A percentile compares a stretch with the other conserved stretches of the same genome.
phyloP scores from a whole-genome alignment of 2,329 filamentous ascomycete species.

The Penicillium hordei region DNA sequence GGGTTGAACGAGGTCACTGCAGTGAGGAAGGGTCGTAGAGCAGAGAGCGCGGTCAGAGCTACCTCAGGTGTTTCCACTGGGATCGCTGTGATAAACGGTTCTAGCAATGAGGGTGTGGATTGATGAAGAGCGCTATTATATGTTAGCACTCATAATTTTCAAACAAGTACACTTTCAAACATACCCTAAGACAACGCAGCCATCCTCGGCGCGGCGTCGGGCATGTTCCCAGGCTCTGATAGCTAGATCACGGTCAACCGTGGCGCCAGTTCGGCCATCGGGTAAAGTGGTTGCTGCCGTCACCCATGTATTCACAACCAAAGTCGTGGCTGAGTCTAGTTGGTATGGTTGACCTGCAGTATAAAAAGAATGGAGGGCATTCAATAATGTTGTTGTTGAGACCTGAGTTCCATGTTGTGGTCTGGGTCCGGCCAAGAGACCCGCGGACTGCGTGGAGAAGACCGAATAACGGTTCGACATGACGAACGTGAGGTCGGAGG shows the following conservation, averaged over 20 bases:
- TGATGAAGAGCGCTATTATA: conserved; percentile 74
- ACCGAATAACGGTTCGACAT: conserved; percentile 64
- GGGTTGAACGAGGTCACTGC: conserved; percentile 88
- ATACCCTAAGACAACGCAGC: conserved; percentile 85
- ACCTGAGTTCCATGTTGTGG: conserved; percentile 72
- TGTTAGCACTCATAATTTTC: conserved; percentile 17
- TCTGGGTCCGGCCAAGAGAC: conserved; percentile 52
- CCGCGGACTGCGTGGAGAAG: conserved; percentile 62
- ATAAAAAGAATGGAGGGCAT: conserved; percentile 87
- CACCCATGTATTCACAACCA: conserved; percentile 95
- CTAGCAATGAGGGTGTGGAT: conserved; percentile 79
- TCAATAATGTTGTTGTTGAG: conserved; percentile 89
- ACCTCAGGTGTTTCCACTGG: conserved; percentile 75
- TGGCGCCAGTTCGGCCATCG: conserved; percentile 70
- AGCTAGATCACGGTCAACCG: conserved; percentile 76
- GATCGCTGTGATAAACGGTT: conserved; percentile 76
- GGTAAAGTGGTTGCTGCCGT: conserved; percentile 71
- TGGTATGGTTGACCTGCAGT: conserved; percentile 76
- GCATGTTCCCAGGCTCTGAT: conserved; percentile 94
- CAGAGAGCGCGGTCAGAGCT: conserved; percentile 76
- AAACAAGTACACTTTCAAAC: conserved; percentile 29
- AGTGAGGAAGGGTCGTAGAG: conserved; percentile 79
- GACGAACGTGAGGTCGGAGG: conserved; percentile 28
- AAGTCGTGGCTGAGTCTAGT: conserved; percentile 83
- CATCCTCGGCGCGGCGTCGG: conserved; percentile 88